Evolutionary conservation across 352 stramenopile genomes (phyloP), one percentile per base, ranked within the genome.

Genomic region (Saprolegnia parasitica): DNA sequence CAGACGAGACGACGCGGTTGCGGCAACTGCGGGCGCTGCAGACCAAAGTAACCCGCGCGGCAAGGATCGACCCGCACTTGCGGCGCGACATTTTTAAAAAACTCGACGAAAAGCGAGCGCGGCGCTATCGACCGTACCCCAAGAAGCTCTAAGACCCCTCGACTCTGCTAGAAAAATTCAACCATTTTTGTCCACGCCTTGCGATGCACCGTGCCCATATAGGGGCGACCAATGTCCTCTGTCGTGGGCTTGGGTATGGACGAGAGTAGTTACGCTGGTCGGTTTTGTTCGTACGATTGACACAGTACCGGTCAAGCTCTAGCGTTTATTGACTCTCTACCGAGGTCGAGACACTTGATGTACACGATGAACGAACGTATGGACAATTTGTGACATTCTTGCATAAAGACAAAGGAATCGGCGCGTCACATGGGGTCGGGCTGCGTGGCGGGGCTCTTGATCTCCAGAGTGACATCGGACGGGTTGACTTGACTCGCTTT

Each of bases 401-500:
- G 29, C 5, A 35, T 35, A 35, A n/a, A n/a, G n/a, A n/a, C 29
- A 35, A 35, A 2, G 29, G 29, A 2, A 5, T 35, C 5, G 29
- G 29, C 5, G 29, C 29, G 29, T 35, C 29, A 35, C 29, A 35
- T 49, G 18, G 4, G 26, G 24, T 39, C 55, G 24, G n/a, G 55
- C 55, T 21, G 55, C 50, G 50, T 37, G 21, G 26, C 8, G 6
- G 55, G 18, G 18, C 42, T 49, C 29, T 35, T 35, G 29, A 35
- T 35, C 2, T 35, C 29, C 29, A 35, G 29, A 6, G 47, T 55
- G 2, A 60, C 24, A 11, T 60, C 52, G 35, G 13, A 35, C 13
- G 52, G 52, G 52, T 60, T 60, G 52, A 60, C 52, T 60, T 60
- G 52, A n/a, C 39, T 61, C 40, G 40, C 20, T 35, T 70, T 42